Base-by-base conservation (phyloP, 208 protist species). In the Leptomonas seymouri region DNA sequence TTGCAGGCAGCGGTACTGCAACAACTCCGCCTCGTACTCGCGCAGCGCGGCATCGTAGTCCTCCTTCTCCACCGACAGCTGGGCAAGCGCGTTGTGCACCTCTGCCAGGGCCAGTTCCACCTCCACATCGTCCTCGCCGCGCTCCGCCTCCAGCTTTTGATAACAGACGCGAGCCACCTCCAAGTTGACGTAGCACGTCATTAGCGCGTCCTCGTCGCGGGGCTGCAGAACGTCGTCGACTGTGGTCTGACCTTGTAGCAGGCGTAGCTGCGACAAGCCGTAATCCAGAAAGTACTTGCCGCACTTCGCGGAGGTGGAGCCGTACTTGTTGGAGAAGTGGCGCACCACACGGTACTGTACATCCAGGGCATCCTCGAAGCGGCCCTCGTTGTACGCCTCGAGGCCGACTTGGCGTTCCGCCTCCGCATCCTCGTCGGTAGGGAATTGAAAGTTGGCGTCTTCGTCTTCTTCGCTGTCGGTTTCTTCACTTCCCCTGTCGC, bases 251-350 rank as follows among this genome's bases (percentile, higher is more conserved):
- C 60, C 67, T 72, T 94, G 89, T 27, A 94, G 56, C 23, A 93
- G 45, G 20, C 91, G 89, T 55, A 94, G 72, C 84, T 93, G 89
- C 0, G 89, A 93, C 50, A 96, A 85, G 18, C 87, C 91, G 84
- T 96, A 96, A 79, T 96, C 91, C 45, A 96, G 81, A 64, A 93
- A 94, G 80, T 90, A 94, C 42, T 76, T 69, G 55, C 89, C 89
- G 49, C 81, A 89, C 49, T 81, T 53, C 14, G 80, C 41, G 9
- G 74, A 63, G 5, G 87, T 93, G 3, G 87, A 65, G 41, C 87
- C 89, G 61, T 89, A 90, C 66, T 89, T 89, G 59, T 83, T 78
- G 18, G 84, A 70, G 72, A 94, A 89, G 74, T 93, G 87, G 36
- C 87, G 86, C 41, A 93, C 87, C 41, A 96, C 74, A 36, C 82